A percentile compares a stretch with the other conserved stretches of the same genome.
These are phyloP conservation scores for Gentiana dahurica DNA, from an alignment of 257 asterid species.

Conservation along the genomic window DNA sequence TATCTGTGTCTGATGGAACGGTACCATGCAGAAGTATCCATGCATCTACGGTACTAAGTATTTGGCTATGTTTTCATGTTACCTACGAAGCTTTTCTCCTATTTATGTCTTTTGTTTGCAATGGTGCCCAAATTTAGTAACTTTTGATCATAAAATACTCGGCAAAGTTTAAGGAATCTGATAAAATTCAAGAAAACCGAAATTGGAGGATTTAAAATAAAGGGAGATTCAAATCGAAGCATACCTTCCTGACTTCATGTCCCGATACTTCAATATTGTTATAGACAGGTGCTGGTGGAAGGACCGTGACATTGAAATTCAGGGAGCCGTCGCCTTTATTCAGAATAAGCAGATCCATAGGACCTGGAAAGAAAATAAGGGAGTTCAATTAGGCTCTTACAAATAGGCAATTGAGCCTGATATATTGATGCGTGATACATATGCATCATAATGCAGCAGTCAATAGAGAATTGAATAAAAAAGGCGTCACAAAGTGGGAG, in stretches of 20 bases:
- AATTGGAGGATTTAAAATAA: no score
- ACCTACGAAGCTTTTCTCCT: neutral
- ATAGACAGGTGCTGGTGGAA: slow-evolving; percentile 12
- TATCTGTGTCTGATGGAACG: no score
- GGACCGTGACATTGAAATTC: slow-evolving; percentile 14
- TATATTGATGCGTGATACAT: neutral
- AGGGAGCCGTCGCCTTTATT: slow-evolving; percentile 17
- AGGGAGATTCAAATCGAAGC: neutral
- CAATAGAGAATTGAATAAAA: neutral
- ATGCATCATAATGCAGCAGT: neutral
- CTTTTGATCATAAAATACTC: neutral
- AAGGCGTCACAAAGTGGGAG: neutral
- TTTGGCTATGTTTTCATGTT: no score
- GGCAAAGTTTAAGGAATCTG: neutral
- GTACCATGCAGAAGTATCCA: no score
- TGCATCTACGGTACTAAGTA: no score
- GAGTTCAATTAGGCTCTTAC: neutral
- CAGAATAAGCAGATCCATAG: slow-evolving; percentile 12
- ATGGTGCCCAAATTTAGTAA: neutral
- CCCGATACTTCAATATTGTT: slow-evolving; percentile 17
- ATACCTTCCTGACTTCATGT: slow-evolving; percentile 42
- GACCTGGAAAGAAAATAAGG: slow-evolving; percentile 12
- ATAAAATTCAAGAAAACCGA: neutral
- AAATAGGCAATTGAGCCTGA: neutral
- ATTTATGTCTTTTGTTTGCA: neutral